Conservation (phyloP, 257 asterid species). For the Linderniella brevidens region DNA sequence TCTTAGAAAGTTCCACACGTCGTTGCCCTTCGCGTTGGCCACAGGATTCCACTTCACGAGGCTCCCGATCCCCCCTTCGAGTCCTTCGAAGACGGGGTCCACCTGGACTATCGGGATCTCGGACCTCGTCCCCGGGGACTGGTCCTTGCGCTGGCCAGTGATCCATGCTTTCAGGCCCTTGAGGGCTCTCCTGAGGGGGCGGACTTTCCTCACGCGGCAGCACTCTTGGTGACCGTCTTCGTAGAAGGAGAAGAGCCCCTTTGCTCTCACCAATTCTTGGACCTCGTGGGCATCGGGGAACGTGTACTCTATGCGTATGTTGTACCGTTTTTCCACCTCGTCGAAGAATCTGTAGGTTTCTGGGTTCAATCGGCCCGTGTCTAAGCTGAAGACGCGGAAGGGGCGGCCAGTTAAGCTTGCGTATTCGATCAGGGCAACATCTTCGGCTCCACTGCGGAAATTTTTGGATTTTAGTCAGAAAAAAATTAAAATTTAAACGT, state of each 20-base stretch:
- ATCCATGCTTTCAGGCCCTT: constrained; percentile 39
- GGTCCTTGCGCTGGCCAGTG: constrained; percentile 43
- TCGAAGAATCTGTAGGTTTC: constrained; percentile 33
- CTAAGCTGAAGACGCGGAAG: constrained; percentile 38
- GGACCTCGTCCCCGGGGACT: constrained; percentile 41
- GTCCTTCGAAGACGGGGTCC: constrained; percentile 38
- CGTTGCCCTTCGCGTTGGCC: constrained; percentile 31
- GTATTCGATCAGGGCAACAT: constrained; percentile 37
- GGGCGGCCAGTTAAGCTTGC: constrained; percentile 39
- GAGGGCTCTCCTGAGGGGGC: constrained; percentile 27
- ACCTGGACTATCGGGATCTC: constrained; percentile 35
- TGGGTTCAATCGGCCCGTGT: constrained; percentile 34
- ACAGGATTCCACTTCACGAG: constrained; percentile 41
- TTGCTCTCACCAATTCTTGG: constrained; percentile 26
- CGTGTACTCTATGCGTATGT: constrained; percentile 30
- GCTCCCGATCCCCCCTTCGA: constrained; percentile 35
- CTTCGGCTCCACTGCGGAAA: constrained; percentile 38
- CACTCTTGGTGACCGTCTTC: constrained; percentile 48
- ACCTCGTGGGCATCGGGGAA: constrained; percentile 36
- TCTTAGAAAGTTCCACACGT: constrained; percentile 30
- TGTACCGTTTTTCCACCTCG: constrained; percentile 28
- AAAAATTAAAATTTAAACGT: no score
- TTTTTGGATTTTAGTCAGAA: background rate
- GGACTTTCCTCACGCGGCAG: constrained; percentile 35
- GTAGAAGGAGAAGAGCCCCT: constrained; percentile 37